These are phyloP conservation scores for Penicillium sp. DNA, from an alignment of 2,329 filamentous ascomycete species.

Conservation along the genomic window DNA sequence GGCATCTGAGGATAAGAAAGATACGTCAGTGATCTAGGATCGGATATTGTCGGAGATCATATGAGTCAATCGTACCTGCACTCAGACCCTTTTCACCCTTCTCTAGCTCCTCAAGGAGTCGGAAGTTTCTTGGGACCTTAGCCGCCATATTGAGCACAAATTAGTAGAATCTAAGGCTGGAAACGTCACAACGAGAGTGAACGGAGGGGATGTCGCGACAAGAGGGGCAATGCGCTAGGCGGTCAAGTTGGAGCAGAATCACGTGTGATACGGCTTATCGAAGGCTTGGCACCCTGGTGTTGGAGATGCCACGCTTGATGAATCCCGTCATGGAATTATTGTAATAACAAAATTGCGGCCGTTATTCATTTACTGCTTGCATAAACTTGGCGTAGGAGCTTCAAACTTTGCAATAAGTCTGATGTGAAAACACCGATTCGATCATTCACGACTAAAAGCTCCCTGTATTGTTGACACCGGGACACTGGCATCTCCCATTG, in stretches of 20 bases:
- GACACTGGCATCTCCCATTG: slow-evolving; percentile 12
- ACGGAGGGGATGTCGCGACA: slow-evolving; percentile 6
- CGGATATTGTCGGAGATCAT: slow-evolving; percentile 6
- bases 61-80: slow-evolving; percentile 56
- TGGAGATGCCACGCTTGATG: slow-evolving; percentile 28
- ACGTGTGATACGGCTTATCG: slow-evolving; percentile 29
- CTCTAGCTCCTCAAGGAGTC: slow-evolving; percentile 93
- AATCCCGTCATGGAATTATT: slow-evolving; percentile 15
- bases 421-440: not conserved
- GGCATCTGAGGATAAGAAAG: slow-evolving; percentile 62
- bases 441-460: slow-evolving; percentile 1
- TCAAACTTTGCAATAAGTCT: not conserved
- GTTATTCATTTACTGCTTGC: not conserved
- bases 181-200: not conserved
- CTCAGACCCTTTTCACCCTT: slow-evolving; percentile 98
- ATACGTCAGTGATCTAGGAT: slow-evolving; percentile 24
- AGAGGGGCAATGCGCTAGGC: slow-evolving; percentile 23
- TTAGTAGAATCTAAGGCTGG: not conserved
- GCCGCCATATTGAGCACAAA: slow-evolving; percentile 53
- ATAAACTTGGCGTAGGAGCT: not conserved
- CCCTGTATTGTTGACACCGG: slow-evolving; percentile 15
- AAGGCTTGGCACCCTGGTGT: slow-evolving; percentile 18
- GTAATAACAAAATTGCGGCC: slow-evolving; percentile 3
- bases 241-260: slow-evolving; percentile 9
- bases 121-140: slow-evolving; percentile 92